Evolutionary conservation across 179 eudicot species (phyloP).

Genomic region (Actinidia arguta): DNA sequence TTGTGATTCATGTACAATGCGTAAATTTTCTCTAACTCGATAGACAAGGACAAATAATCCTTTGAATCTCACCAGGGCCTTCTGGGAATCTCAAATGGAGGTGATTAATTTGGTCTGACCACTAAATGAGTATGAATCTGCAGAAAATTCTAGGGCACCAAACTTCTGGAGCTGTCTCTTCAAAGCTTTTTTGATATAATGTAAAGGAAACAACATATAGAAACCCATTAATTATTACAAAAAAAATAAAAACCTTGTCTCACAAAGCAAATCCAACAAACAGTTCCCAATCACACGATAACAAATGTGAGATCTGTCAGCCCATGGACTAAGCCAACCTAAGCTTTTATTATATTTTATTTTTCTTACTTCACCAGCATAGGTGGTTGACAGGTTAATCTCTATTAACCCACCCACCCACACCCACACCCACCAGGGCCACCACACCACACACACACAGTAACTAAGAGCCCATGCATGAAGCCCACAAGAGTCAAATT

Average conservation of each 20-base stretch:
- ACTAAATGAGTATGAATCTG: background rate
- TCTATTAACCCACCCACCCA: background rate
- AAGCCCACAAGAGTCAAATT: background rate
- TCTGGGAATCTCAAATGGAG: background rate
- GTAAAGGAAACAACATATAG: background rate
- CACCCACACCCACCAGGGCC: background rate
- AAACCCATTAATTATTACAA: background rate
- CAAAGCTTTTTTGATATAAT: background rate
- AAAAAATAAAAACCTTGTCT: background rate
- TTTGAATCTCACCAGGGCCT: background rate
- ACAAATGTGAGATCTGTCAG: background rate
- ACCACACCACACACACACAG: background rate
- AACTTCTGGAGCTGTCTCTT: conserved; percentile 7
- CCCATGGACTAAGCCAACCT: background rate
- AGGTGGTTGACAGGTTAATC: conserved; percentile 4
- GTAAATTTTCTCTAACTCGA: background rate
- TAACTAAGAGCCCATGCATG: background rate
- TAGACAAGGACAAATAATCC: background rate
- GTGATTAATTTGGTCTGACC: background rate
- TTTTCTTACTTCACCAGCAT: background rate
- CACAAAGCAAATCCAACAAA: background rate
- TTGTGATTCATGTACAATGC: background rate
- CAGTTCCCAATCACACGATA: background rate
- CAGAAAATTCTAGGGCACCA: background rate
- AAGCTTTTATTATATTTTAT: background rate